These are phyloP conservation scores for Globisporangium ultimum DNA, from an alignment of 352 stramenopile species.

Conservation along the genomic window DNA sequence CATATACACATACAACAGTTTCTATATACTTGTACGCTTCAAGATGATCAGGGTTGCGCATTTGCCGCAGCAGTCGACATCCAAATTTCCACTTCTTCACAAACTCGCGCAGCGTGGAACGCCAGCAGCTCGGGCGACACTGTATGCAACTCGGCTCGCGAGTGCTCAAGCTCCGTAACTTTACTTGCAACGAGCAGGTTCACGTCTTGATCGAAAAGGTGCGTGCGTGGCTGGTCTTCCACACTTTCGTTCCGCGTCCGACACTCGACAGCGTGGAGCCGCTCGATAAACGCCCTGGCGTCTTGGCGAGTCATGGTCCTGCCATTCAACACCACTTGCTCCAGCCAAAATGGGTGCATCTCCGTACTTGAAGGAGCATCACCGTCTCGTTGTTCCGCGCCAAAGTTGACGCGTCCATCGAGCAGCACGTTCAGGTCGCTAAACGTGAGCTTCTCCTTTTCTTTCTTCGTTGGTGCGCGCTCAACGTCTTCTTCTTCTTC, in stretches of 20 bases:
- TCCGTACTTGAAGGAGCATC: not conserved
- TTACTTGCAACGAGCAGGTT: slow-evolving; percentile 13
- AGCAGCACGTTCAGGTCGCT: slow-evolving; percentile 44
- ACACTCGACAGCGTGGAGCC: slow-evolving; percentile 29
- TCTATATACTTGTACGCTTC: too few species aligned
- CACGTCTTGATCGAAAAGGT: slow-evolving; percentile 25
- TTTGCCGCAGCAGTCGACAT: not conserved
- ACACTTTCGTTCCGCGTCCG: slow-evolving; percentile 14
- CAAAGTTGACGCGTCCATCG: slow-evolving; percentile 12
- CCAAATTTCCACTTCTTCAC: slow-evolving; percentile 17
- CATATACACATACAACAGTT: too few species aligned
- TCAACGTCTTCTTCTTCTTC: slow-evolving; percentile 22
- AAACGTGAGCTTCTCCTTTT: slow-evolving; percentile 58
- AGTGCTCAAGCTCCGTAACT: not conserved
- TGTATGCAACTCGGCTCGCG: not conserved
- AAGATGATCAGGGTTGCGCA: too few species aligned
- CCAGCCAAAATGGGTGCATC: slow-evolving; percentile 38
- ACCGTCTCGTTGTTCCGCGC: not conserved
- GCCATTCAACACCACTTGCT: slow-evolving; percentile 39
- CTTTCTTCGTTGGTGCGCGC: slow-evolving; percentile 39
- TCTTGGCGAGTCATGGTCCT: slow-evolving; percentile 22
- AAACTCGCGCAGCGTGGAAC: slow-evolving; percentile 15
- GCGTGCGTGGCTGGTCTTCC: slow-evolving; percentile 10
- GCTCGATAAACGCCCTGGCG: slow-evolving; percentile 34
- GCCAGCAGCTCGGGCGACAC: slow-evolving; percentile 18